Conservation (phyloP, 371 early-diverging fungal species). For the Mortierella sp. region DNA sequence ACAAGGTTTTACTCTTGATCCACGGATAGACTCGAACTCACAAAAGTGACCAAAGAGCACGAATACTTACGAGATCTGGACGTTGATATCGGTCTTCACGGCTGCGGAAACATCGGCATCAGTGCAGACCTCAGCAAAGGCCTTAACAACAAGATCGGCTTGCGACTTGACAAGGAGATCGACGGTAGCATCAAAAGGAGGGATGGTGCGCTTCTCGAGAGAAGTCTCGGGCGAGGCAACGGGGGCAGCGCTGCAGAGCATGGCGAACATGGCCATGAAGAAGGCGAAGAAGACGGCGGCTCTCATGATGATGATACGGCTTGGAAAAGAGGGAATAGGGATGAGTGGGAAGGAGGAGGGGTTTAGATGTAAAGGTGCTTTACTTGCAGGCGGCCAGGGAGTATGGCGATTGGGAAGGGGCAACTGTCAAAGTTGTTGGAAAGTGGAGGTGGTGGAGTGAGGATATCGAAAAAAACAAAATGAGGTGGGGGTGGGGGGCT, state of each 20-base stretch:
- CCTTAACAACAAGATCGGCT: slow-evolving; percentile 39
- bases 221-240: slow-evolving; percentile 10
- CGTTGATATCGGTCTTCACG: slow-evolving; percentile 20
- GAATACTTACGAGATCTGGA: slow-evolving; percentile 39
- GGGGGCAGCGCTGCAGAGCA: slow-evolving; percentile 38
- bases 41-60: background rate
- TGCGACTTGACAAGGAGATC: slow-evolving; percentile 39
- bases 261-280: slow-evolving; percentile 54
- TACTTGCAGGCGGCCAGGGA: too few relatives aligned
- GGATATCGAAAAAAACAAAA: too few relatives aligned
- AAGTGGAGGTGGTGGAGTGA: too few relatives aligned
- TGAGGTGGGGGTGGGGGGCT: too few relatives aligned
- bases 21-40: background rate
- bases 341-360: background rate
- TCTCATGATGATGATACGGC: slow-evolving; percentile 27
- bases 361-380: too few relatives aligned
- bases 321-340: background rate
- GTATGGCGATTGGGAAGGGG: too few relatives aligned
- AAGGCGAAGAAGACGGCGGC: slow-evolving; percentile 38
- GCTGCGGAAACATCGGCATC: slow-evolving; percentile 38
- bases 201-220: slow-evolving; percentile 36
- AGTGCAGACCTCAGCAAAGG: slow-evolving; percentile 50
- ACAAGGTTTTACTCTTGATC: too few relatives aligned
- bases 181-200: slow-evolving; percentile 50
- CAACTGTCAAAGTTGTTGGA: too few relatives aligned